phyloP scores from a whole-genome alignment of 768 basidiomycete genomes.

The Hysterangium stoloniferum region DNA sequence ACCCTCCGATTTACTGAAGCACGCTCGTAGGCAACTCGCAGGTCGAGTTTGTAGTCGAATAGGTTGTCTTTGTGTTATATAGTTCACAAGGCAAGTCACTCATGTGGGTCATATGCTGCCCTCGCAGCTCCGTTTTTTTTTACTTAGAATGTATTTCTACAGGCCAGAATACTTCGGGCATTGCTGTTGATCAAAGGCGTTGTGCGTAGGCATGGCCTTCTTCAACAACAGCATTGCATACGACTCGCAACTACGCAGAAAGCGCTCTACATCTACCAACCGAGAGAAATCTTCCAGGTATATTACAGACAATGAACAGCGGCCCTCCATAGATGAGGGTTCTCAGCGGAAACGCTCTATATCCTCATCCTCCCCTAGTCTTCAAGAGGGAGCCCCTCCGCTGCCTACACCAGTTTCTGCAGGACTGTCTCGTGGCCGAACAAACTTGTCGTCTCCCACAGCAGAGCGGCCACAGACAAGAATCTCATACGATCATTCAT shows the following conservation, averaged over 20 bases:
- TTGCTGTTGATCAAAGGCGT: too few relatives aligned
- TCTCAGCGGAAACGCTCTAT: not conserved
- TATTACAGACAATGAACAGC: not conserved
- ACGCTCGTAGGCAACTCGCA: not conserved
- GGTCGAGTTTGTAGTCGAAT: constrained; percentile 2
- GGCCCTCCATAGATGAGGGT: not conserved
- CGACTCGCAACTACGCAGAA: constrained; percentile 3
- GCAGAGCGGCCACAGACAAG: not conserved
- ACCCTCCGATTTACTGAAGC: not conserved
- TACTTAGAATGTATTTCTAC: not conserved
- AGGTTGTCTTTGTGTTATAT: too few relatives aligned
- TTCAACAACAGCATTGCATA: not conserved
- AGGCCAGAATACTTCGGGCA: too few relatives aligned
- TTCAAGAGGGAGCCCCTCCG: not conserved
- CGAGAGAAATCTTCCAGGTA: constrained; percentile 1
- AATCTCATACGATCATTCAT: not conserved
- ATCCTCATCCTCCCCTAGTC: not conserved
- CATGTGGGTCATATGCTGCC: too few relatives aligned
- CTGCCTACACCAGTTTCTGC: constrained; percentile 3
- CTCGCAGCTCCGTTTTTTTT: not conserved
- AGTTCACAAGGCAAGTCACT: too few relatives aligned
- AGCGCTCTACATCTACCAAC: constrained; percentile 3
- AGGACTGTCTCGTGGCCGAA: not conserved
- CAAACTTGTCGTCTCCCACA: not conserved
- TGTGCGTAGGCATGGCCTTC: constrained; percentile 9